These are phyloP conservation scores for Phytophthora pluvialis DNA, from an alignment of 352 stramenopile genomes.

Conservation along the genomic window DNA sequence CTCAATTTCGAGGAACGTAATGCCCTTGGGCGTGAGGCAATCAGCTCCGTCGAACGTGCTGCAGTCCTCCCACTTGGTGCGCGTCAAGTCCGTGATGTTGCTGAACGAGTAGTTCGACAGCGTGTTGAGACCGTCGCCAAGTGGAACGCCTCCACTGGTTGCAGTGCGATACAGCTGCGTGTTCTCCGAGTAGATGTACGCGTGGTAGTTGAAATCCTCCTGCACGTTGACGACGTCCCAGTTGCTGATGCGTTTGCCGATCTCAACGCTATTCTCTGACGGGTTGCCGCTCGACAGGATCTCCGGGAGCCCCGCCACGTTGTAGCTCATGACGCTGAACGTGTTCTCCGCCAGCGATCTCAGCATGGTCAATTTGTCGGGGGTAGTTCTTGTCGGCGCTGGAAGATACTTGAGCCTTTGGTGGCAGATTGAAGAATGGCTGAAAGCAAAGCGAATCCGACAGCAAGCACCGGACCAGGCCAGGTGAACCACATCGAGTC, in stretches of 20 bases:
- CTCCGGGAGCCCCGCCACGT: constrained; percentile 51
- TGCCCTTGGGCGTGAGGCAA: constrained; percentile 61
- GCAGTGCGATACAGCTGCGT: constrained; percentile 48
- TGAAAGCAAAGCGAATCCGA: not conserved
- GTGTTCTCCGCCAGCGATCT: constrained; percentile 41
- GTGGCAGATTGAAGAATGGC: constrained; percentile 14
- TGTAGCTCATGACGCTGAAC: constrained; percentile 53
- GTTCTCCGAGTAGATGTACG: constrained; percentile 49
- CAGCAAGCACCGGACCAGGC: constrained; percentile 9
- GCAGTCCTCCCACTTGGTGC: constrained; percentile 54
- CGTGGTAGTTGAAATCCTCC: constrained; percentile 55
- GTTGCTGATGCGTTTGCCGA: constrained; percentile 48
- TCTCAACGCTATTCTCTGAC: constrained; percentile 49
- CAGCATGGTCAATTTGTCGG: constrained; percentile 27
- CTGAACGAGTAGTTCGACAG: constrained; percentile 53
- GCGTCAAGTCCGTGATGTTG: constrained; percentile 47
- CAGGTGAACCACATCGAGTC: constrained; percentile 7
- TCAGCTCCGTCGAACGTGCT: constrained; percentile 55
- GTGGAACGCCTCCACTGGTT: constrained; percentile 45
- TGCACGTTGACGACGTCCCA: constrained; percentile 48
- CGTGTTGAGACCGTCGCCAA: constrained; percentile 57
- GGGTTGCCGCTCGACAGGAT: constrained; percentile 57
- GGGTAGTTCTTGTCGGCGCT: not conserved
- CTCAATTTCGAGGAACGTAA: constrained; percentile 54
- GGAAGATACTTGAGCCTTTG: constrained; percentile 7